Evolutionary conservation across 352 stramenopile genomes (phyloP).

Genomic region (Phytophthora parvispora): DNA sequence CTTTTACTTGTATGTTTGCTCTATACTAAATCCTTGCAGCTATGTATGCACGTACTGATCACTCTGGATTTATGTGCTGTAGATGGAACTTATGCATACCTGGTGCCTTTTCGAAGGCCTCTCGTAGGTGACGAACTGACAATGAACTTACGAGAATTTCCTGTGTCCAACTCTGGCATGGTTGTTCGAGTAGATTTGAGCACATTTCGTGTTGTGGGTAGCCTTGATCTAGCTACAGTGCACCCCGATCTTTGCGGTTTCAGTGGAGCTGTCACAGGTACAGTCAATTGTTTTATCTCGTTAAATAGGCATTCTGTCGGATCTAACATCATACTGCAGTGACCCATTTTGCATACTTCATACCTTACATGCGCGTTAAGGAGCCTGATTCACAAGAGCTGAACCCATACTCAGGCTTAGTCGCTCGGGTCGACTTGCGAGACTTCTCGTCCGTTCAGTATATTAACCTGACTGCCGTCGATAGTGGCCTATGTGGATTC

Average conservation of each 20-base stretch:
- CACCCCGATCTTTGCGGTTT: constrained; percentile 71
- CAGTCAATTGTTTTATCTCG: neutral
- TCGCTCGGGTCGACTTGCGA: constrained; percentile 70
- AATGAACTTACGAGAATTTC: constrained; percentile 77
- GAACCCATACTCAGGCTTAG: constrained; percentile 66
- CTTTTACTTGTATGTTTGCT: constrained; percentile 61
- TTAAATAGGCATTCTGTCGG: neutral
- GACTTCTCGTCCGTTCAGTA: constrained; percentile 66
- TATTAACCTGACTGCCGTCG: constrained; percentile 59
- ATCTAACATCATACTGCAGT: constrained; percentile 33
- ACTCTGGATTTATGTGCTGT: neutral
- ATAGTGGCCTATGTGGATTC: constrained; percentile 71
- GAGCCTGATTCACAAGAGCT: constrained; percentile 40
- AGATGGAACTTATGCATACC: constrained; percentile 75
- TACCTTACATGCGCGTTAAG: constrained; percentile 70
- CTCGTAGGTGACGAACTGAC: constrained; percentile 59
- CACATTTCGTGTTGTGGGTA: constrained; percentile 50
- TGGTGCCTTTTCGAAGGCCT: constrained; percentile 64
- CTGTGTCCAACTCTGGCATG: constrained; percentile 68
- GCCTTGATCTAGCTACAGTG: constrained; percentile 60
- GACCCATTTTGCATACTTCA: constrained; percentile 76
- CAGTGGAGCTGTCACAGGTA: constrained; percentile 69
- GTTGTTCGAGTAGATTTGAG: constrained; percentile 67
- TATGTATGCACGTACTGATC: neutral
- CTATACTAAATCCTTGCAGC: neutral